Percentiles rank a stretch among this genome's conserved stretches.
Evolutionary conservation across 2,329 filamentous ascomycete genomes (phyloP).

Genomic region (Aotearoamyces nothofagi): DNA sequence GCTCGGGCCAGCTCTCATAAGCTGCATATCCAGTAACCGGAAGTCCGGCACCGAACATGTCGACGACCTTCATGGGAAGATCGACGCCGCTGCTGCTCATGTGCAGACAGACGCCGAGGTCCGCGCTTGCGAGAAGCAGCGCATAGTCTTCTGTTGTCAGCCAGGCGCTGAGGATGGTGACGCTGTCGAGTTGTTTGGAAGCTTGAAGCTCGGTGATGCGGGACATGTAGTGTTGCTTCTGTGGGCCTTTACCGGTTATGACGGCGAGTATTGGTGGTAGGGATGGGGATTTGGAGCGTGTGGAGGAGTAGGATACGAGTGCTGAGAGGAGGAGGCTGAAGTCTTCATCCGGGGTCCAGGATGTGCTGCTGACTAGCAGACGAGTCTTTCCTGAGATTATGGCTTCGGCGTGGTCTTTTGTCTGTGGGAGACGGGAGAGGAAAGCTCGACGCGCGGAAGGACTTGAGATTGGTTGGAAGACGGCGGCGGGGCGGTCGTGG

Average conservation of each 20-base stretch:
- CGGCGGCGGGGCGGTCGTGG: conserved; percentile 71
- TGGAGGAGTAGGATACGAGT: conserved; percentile 55
- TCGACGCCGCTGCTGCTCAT: conserved; percentile 91
- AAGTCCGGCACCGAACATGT: conserved; percentile 93
- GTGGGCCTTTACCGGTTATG: conserved; percentile 88
- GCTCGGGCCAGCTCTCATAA: conserved; percentile 79
- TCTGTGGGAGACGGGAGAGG: conserved; percentile 49
- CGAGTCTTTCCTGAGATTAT: conserved; percentile 43
- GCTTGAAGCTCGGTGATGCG: conserved; percentile 46
- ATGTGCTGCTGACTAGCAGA: conserved; percentile 83
- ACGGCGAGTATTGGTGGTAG: conserved; percentile 60
- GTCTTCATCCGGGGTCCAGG: conserved; percentile 95
- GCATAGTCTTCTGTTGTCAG: conserved; percentile 77
- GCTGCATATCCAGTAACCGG: conserved; percentile 76
- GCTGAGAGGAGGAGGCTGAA: conserved; percentile 79
- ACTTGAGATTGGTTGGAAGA: conserved; percentile 58
- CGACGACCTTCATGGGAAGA: conserved; percentile 96
- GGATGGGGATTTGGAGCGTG: conserved; percentile 21
- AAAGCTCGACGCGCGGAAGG: conserved; percentile 35
- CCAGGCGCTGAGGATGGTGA: conserved; percentile 71
- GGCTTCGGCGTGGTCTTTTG: conserved; percentile 38
- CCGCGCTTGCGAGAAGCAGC: conserved; percentile 64
- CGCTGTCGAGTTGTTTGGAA: conserved; percentile 47
- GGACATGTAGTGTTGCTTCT: conserved; percentile 59
- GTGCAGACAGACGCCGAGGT: conserved; percentile 82